Base-by-base conservation (phyloP, 306 rosid genomes). In the Vigna reflexopilosa region DNA sequence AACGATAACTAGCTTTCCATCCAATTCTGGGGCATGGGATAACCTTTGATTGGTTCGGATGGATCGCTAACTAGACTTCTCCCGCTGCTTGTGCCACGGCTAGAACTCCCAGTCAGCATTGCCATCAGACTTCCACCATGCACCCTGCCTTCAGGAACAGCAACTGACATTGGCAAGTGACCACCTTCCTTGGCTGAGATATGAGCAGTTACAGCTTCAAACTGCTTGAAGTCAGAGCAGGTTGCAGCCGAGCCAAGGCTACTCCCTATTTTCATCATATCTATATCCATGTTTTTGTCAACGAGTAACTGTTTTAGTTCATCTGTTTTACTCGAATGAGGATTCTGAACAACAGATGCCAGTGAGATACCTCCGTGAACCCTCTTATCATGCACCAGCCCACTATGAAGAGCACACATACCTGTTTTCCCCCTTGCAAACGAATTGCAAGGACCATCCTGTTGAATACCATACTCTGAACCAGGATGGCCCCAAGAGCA, bases 401-500 rank as follows among this genome's bases (percentile, higher is more conserved):
- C 93, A 73, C 91, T 88, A 72, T 93, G 98, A 72, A 88, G 97
- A 6, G 97, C 91, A 80, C 98, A 93, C 0, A 93, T 89, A 73
- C 98, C 98, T 17, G 90, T 88, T 80, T 91, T 93, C 15, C 98
- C 97, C 81, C 97, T 85, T 15, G 98, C 96, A 75, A 91, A 93
- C 57, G 98, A 93, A 85, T 76, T 83, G 49, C 98, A 93, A 68
- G 97, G 91, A 86, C 81, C 87, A 62, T 84, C 83, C 7, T 87
- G 81, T 78, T 85, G 85, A 63, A 17, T 77, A 22, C 89, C 84
- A 51, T 81, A 89, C 67, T 87, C 91, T 73, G 98, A 91, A 58
- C 89, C 97, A 1, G 89, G 88, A 86, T 90, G 95, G 66, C 96
- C 98, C 98, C 98, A 93, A 42, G 91, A 91, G 86, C 98, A 93